Evolutionary conservation across 768 basidiomycete genomes (phyloP), one percentile per base, ranked within the genome.

Genomic region (Butyriboletus loyo): DNA sequence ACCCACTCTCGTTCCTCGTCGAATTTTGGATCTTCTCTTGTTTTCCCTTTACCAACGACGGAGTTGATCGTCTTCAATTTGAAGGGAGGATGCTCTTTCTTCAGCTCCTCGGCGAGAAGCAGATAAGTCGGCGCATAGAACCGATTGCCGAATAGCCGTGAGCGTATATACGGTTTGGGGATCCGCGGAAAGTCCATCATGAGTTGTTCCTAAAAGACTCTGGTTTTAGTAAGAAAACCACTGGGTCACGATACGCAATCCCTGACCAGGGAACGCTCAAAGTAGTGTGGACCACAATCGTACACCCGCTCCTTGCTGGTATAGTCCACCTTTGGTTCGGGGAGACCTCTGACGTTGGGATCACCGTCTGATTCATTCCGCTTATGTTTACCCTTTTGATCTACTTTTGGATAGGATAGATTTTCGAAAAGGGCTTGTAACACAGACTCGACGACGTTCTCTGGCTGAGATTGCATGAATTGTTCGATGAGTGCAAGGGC

Each of bases 91-190:
- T 60, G 53, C 0, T 54, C 55, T 36, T 7, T 61, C 56, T 55
- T 66, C 50, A 59, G 62, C 27, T 70, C 68, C 52, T 79, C 72
- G 0, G 60, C 59, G 9, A 92, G 73, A 14, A 67, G 66, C 27
- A 88, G 65, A 62, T 83, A 80, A 0, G 89, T 76, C 0, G 89
- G 87, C 0, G 84, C 87, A 60, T 89, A 93, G 28, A 88, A 75
- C 1, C 57, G 58, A 49, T 77, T 58, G 0, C 46, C 38, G 2
- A 51, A 34, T 7, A 87, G 72, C 10, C 61, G 66, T n/a, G 62
- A 58, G 22, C 80, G 79, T 35, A 90, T 72, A 59, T 83, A 77
- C 0, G 73, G 62, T 46, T 79, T 79, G 0, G 85, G 82, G 13
- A 86, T 75, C 39, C 69, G 68, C 1, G 84, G 83, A 65, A 83